phyloP scores from a whole-genome alignment of 768 basidiomycete genomes.

The Leccinum aurantiacum region DNA sequence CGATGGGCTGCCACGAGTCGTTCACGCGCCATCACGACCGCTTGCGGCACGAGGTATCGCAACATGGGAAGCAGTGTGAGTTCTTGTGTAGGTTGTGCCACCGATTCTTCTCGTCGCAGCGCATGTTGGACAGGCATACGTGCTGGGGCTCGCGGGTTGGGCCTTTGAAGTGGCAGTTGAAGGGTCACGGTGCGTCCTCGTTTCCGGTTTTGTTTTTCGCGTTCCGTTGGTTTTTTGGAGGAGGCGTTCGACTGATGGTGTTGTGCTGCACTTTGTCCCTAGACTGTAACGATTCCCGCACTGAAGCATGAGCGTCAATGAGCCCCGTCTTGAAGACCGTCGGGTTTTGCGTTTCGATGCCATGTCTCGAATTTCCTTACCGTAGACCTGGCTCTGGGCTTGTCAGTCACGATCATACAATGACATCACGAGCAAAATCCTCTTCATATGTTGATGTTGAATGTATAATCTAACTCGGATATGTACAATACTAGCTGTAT shows the following conservation, averaged over 20 bases:
- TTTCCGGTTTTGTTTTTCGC: not conserved
- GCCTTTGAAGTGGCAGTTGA: too few relatives aligned
- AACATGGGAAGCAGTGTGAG: constrained; percentile 6
- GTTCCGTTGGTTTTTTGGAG: not conserved
- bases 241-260: not conserved
- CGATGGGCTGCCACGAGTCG: constrained; percentile 3
- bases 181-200: not conserved
- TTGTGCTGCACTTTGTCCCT: not conserved
- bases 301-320: not conserved
- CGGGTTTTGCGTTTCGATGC: not conserved
- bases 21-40: constrained; percentile 6
- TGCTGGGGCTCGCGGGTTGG: not conserved
- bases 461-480: too few relatives aligned
- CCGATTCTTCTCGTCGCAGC: constrained; percentile 7
- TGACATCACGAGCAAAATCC: too few relatives aligned
- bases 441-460: too few relatives aligned
- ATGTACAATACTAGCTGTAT: too few relatives aligned
- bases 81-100: constrained; percentile 3
- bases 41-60: constrained; percentile 3
- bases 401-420: too few relatives aligned
- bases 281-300: not conserved
- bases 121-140: constrained; percentile 6
- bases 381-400: too few relatives aligned
- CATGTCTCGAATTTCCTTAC: not conserved
- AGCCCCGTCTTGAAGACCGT: too few relatives aligned